These are phyloP conservation scores for Chlamydomonas sp. DNA, from an alignment of 139 green algal species.

Conservation along the genomic window DNA sequence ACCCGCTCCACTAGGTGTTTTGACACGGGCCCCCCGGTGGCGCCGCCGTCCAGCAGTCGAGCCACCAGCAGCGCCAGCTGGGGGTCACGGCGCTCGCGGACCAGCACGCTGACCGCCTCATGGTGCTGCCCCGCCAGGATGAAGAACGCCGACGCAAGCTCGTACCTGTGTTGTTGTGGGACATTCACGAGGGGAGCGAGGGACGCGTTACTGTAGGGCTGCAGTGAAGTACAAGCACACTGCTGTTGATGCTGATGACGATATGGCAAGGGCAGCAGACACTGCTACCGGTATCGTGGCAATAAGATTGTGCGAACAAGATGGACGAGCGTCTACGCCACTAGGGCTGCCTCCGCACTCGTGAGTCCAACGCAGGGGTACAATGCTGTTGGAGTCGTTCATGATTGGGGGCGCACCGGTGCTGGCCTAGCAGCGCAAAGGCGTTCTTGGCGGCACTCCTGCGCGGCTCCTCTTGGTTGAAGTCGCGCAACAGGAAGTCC, in stretches of 20 bases:
- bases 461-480: conserved; percentile 58
- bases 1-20: conserved; percentile 8
- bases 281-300: too few species aligned
- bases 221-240: too few species aligned
- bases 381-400: too few species aligned
- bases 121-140: conserved; percentile 68
- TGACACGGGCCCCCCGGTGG: conserved; percentile 13
- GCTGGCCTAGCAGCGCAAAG: conserved; percentile 88
- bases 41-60: conserved; percentile 57
- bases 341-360: too few species aligned
- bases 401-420: conserved; percentile 56
- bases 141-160: conserved; percentile 91
- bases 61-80: conserved; percentile 83
- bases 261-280: neutral
- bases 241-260: neutral
- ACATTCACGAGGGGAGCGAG: neutral
- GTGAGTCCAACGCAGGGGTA: too few species aligned
- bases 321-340: too few species aligned
- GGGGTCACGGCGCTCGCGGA: conserved; percentile 72
- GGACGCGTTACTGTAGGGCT: neutral
- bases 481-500: conserved; percentile 89
- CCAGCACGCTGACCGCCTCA: conserved; percentile 76
- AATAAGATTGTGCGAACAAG: neutral
- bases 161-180: conserved; percentile 65
- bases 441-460: conserved; percentile 91